These are phyloP conservation scores for Tetracladium maxilliforme DNA, from an alignment of 2,329 filamentous ascomycete species.

Conservation along the genomic window DNA sequence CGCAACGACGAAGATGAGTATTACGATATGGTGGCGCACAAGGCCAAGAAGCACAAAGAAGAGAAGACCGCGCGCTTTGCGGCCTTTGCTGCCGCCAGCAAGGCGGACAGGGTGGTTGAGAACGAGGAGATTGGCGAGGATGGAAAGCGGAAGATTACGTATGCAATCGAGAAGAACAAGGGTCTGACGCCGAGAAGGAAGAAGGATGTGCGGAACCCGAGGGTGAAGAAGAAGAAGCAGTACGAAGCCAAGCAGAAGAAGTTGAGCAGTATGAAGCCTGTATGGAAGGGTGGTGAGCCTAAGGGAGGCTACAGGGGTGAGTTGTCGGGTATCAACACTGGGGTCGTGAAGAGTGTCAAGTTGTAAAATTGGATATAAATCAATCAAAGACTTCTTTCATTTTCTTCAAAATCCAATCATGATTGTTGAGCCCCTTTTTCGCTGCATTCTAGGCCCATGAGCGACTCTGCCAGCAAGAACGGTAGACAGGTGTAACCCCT, in stretches of 20 bases:
- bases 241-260: constrained; percentile 98
- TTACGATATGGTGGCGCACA: constrained; percentile 74
- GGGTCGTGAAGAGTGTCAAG: constrained; percentile 85
- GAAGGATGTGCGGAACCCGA: constrained; percentile 88
- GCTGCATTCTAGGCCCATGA: no score
- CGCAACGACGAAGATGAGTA: constrained; percentile 55
- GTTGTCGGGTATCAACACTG: constrained; percentile 87
- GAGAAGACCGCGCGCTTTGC: constrained; percentile 50
- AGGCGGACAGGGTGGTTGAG: constrained; percentile 46
- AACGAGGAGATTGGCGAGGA: constrained; percentile 61
- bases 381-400: no score
- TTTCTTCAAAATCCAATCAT: no score
- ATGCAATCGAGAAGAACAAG: constrained; percentile 96
- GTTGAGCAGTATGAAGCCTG: constrained; percentile 68
- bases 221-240: constrained; percentile 97
- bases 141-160: constrained; percentile 84
- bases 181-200: constrained; percentile 76
- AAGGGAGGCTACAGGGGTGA: constrained; percentile 83
- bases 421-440: no score
- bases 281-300: constrained; percentile 76
- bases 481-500: no score
- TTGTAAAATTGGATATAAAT: no score
- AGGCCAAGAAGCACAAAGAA: constrained; percentile 53
- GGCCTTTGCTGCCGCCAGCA: constrained; percentile 41
- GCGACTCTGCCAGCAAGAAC: no score